A percentile compares a stretch with the other conserved stretches of the same genome.
Conservation (phyloP, 2,329 filamentous ascomycete species). For the Cladobotryum mycophilum region DNA sequence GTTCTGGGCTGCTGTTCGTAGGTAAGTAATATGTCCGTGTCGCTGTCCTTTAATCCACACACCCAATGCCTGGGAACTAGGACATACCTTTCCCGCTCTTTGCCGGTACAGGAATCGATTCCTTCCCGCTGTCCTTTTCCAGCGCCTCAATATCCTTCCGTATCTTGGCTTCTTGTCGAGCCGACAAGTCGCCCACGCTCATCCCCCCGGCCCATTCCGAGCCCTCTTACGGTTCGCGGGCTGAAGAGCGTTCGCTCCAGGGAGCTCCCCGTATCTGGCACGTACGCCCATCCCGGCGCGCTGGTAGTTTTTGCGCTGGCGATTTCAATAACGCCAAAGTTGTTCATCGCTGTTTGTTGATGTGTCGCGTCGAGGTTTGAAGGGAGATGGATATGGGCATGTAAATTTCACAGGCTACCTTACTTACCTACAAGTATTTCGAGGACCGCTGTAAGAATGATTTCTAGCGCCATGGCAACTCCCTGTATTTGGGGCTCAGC, state of each 20-base stretch:
- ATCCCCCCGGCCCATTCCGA: conserved; percentile 47
- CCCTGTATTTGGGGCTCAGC: too few species aligned
- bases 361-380: neutral
- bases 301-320: conserved; percentile 61
- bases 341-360: conserved; percentile 43
- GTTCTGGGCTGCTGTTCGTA: conserved; percentile 29
- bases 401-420: too few species aligned
- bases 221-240: conserved; percentile 65
- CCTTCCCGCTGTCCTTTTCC: conserved; percentile 70
- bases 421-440: too few species aligned
- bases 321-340: conserved; percentile 76
- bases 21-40: neutral
- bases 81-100: conserved; percentile 40
- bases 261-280: conserved; percentile 64
- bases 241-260: conserved; percentile 43
- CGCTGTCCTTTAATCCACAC: conserved; percentile 1
- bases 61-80: neutral
- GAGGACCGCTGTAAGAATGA: too few species aligned
- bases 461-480: too few species aligned
- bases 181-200: conserved; percentile 60
- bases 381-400: neutral
- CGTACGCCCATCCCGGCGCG: conserved; percentile 88
- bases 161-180: conserved; percentile 76
- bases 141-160: conserved; percentile 76
- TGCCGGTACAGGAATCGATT: conserved; percentile 63